Conservation (phyloP, 371 early-diverging fungal species). For the Neoconidiobolus thromboides region DNA sequence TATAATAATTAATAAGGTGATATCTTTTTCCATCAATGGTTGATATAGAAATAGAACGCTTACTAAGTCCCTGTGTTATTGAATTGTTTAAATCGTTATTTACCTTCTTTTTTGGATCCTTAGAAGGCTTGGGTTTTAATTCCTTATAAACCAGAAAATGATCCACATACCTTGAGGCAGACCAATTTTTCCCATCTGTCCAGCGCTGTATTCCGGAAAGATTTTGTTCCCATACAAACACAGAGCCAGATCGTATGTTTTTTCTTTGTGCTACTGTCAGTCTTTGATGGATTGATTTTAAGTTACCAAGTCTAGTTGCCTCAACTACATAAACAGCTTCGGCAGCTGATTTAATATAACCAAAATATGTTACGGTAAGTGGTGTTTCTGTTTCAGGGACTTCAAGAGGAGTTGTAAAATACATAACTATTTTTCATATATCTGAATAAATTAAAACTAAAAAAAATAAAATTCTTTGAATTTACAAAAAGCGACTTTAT, state of each 20-base stretch:
- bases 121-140: conserved; percentile 21
- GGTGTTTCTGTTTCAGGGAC: too few relatives aligned
- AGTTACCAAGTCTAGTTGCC: conserved; percentile 38
- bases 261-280: conserved; percentile 49
- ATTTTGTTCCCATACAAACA: conserved; percentile 62
- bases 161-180: conserved; percentile 59
- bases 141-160: conserved; percentile 62
- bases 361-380: conserved; percentile 32
- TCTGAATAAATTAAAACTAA: too few relatives aligned
- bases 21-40: background rate
- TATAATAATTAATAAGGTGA: background rate
- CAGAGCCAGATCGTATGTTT: conserved; percentile 43
- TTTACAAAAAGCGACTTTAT: too few relatives aligned
- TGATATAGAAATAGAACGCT: background rate
- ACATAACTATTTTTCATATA: too few relatives aligned
- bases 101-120: conserved; percentile 9
- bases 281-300: conserved; percentile 39
- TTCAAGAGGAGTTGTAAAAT: too few relatives aligned
- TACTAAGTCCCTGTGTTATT: background rate
- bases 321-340: conserved; percentile 61
- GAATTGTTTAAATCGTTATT: too few relatives aligned
- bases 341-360: conserved; percentile 43
- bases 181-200: conserved; percentile 77
- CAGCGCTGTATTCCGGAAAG: conserved; percentile 71
- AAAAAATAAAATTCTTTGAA: too few relatives aligned